Percentiles rank a stretch among this genome's conserved stretches.
Evolutionary conservation across 768 basidiomycete genomes (phyloP).

Genomic region (Rhodotorula toruloides): DNA sequence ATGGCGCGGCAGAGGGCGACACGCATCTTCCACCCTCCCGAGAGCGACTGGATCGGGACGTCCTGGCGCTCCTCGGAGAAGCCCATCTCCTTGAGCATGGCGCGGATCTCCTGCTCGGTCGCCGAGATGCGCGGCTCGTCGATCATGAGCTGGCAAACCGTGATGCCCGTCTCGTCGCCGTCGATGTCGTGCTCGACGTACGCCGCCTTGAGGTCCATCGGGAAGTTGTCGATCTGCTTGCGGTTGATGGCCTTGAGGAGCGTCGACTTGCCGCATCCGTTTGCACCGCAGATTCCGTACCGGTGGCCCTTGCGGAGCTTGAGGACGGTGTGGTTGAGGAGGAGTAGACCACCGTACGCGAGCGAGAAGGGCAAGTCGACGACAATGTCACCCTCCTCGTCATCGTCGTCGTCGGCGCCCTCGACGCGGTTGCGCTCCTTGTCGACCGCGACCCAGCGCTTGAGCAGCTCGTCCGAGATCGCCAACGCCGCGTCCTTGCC

Average conservation of each 20-base stretch:
- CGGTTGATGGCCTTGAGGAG: constrained; percentile 92
- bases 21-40: constrained; percentile 99
- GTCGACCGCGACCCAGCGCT: constrained; percentile 72
- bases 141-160: constrained; percentile 41
- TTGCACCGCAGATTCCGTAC: constrained; percentile 93
- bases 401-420: constrained; percentile 51
- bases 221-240: constrained; percentile 90
- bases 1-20: constrained; percentile 91
- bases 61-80: constrained; percentile 80
- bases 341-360: constrained; percentile 87
- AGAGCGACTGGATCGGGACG: constrained; percentile 79
- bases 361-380: constrained; percentile 92
- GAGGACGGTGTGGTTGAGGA: constrained; percentile 88
- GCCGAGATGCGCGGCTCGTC: constrained; percentile 69
- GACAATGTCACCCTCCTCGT: constrained; percentile 75
- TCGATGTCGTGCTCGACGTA: constrained; percentile 94
- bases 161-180: constrained; percentile 42
- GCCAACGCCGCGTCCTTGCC: constrained; percentile 45
- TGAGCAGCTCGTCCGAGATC: constrained; percentile 60
- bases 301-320: constrained; percentile 77
- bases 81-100: constrained; percentile 78
- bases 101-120: constrained; percentile 69
- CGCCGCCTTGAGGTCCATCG: constrained; percentile 74
- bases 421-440: constrained; percentile 48
- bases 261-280: constrained; percentile 93